Base-by-base conservation (phyloP, 1,139 yeast genomes). In the Blastobotrys niveus region DNA sequence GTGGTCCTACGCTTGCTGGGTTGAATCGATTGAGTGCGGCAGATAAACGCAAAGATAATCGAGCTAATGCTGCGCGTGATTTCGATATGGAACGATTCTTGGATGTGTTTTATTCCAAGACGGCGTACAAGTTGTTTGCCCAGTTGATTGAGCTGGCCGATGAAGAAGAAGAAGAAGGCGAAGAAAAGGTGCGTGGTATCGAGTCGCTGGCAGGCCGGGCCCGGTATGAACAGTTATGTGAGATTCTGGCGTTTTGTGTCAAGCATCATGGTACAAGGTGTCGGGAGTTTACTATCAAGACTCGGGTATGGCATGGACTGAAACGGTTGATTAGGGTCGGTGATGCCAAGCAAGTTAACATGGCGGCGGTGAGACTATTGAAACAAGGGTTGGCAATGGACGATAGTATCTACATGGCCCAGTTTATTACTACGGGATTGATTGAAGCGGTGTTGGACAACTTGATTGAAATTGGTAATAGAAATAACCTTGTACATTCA, bases 401-500 rank as follows among this genome's bases (percentile, higher is more conserved):
- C 58, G 93, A 85, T 62, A 76, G 73, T 38, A 68, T 68, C 34
- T 81, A 81, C 55, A 72, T 74, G 21, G 64, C 76, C 31, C 73
- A 77, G 53, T 70, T 88, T 42, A 70, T 83, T 19, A 66, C 75
- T n/a, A 66, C 76, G 45, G 61, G 62, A 0, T 67, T 79, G 46
- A 70, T 85, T 49, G 65, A 66, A 18, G 71, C 50, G 12, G 48
- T 79, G 37, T 73, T 82, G 52, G 61, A 62, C 1, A 67, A 79
- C 45, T 70, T 84, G 49, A 63, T 66, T 18, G 71, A 68, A n/a
- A 74, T 77, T 17, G 70, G 74, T 18, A 65, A 71, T 32, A 65
- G 67, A 37, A 79, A 82, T 58, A 83, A 80, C 57, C 67, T 89
- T 49, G 74, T 85, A 2, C 84, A 79, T 57, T 86, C 96, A 0